Evolutionary conservation across 192 early-diverging fungal species (phyloP).

Genomic region (Backusella tuberculispora): DNA sequence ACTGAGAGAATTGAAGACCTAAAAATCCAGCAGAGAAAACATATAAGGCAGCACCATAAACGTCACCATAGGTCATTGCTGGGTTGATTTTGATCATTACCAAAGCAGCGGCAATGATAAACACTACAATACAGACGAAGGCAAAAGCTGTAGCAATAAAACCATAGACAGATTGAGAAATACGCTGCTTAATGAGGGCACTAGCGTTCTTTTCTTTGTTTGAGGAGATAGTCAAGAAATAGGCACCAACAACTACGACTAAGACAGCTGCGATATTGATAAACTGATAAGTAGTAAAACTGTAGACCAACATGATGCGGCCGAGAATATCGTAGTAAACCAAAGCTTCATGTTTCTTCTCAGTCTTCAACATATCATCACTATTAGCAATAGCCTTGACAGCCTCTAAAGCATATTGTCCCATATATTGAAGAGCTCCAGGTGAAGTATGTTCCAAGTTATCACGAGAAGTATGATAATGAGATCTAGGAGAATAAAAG

Average conservation of each 20-base stretch:
- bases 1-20: slow-evolving; percentile 16
- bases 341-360: slow-evolving; percentile 36
- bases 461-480: slow-evolving; percentile 69
- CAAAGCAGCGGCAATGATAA: not conserved
- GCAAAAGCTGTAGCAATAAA: slow-evolving; percentile 5
- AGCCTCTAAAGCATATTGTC: slow-evolving; percentile 52
- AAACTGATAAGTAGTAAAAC: slow-evolving; percentile 29
- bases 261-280: slow-evolving; percentile 29
- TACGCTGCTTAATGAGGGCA: not conserved
- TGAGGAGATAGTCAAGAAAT: not conserved
- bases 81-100: slow-evolving; percentile 14
- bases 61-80: slow-evolving; percentile 24
- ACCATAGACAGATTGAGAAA: not conserved
- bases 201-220: not conserved
- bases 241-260: slow-evolving; percentile 28
- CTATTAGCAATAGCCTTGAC: slow-evolving; percentile 52
- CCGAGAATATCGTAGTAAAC: slow-evolving; percentile 57
- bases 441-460: slow-evolving; percentile 52
- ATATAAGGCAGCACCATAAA: slow-evolving; percentile 15
- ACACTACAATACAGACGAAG: not conserved
- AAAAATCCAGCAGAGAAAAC: not conserved
- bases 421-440: slow-evolving; percentile 68
- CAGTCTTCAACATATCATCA: slow-evolving; percentile 25
- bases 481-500: slow-evolving; percentile 62
- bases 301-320: slow-evolving; percentile 45